Conservation (phyloP, 2,329 filamentous ascomycete species). For the Lasiodiplodia sp. region DNA sequence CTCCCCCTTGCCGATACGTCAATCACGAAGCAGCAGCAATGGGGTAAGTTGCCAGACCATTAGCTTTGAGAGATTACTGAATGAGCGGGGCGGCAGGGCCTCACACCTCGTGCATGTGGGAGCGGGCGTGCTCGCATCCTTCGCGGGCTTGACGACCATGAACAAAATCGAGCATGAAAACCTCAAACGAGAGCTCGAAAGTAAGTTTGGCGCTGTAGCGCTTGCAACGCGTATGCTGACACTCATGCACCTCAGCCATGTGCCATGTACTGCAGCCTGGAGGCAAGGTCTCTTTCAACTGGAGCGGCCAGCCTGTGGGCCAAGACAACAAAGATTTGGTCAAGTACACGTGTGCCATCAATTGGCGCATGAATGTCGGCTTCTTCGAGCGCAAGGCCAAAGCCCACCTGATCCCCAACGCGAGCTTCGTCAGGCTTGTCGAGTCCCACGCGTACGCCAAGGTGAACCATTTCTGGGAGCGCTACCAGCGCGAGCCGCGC, state of each 20-base stretch:
- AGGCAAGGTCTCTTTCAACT: neutral
- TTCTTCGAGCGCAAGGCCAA: neutral
- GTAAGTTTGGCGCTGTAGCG: neutral
- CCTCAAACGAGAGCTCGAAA: slow-evolving; percentile 5
- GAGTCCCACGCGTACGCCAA: neutral
- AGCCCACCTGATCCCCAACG: neutral
- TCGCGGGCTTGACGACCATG: neutral
- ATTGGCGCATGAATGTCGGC: neutral
- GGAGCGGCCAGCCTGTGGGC: neutral
- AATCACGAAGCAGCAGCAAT: neutral
- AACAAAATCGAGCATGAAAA: neutral
- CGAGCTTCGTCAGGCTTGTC: neutral
- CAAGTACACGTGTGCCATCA: neutral
- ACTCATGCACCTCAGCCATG: neutral
- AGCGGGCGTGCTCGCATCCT: neutral
- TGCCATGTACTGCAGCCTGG: neutral
- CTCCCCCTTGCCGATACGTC: no score
- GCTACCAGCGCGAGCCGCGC: slow-evolving; percentile 14
- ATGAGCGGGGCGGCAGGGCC: neutral
- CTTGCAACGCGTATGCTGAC: neutral
- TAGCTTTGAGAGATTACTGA: neutral
- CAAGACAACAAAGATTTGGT: neutral
- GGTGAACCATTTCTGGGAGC: slow-evolving; percentile 12
- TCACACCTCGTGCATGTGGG: slow-evolving; percentile 7
- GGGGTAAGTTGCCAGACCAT: neutral